Base-by-base conservation (phyloP, 495 filamentous ascomycete species). In the Opeltia flavorubescens region DNA sequence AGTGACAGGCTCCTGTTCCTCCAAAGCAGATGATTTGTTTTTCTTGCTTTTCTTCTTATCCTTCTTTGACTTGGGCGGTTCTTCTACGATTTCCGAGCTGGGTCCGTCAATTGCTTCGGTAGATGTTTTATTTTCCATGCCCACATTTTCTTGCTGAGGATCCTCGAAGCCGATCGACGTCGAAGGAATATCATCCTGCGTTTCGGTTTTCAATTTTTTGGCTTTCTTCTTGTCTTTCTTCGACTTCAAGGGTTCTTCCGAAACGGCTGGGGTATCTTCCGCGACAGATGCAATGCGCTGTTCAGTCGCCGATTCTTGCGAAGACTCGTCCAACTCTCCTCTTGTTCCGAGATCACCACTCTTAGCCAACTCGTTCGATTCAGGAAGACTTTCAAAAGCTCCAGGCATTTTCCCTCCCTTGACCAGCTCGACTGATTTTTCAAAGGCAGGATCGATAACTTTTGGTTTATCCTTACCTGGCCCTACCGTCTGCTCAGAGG, bases 31-130 rank as follows among this genome's bases (percentile, higher is more conserved):
- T 5, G 30, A 5, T 15, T 61, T 66, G 26, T 57, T 59, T 50
- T 68, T 71, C 49, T 58, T 53, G 5, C 50, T 46, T 21, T 54
- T 55, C 38, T 50, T 55, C 35, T 61, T 61, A 46, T 50, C 59
- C 34, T 61, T 62, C 43, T 55, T 58, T 45, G 54, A n/a, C 26
- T 18, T 26, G 8, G 38, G 27, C 25, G 31, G 18, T 9, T 5
- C 13, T 5, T 20, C 5, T n/a, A 26, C 12, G 8, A 15, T 44
- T 5, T 12, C 5, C n/a, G 6, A 25, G 15, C 38, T 1, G 21
- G 18, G 6, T 4, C 38, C 4, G 20, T 5, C 12, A 25, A 7
- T 3, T 21, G 15, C 21, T 41, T 12, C 7, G 34, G 5, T 36
- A 18, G 11, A 5, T 36, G 12, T 18, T 36, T 18, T 5, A 36